Conservation (phyloP, 2,329 filamentous ascomycete genomes). For the Penicillium sclerotiorum region DNA sequence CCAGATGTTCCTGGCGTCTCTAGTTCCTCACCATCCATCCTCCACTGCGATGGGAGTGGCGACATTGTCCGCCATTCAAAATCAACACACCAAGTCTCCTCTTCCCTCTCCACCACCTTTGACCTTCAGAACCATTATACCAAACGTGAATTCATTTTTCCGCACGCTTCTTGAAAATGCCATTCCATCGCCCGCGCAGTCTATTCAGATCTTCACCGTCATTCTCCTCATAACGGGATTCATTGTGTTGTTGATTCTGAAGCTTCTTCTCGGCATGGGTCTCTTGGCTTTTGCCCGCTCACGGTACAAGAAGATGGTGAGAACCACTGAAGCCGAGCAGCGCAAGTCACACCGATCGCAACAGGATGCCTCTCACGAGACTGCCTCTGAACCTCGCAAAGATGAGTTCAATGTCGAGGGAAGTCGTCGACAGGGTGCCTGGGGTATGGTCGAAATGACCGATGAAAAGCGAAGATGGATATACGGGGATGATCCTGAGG, state of each 20-base stretch:
- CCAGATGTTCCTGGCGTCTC: constrained; percentile 92
- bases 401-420: constrained; percentile 66
- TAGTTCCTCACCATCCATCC: constrained; percentile 72
- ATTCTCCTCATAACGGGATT: constrained; percentile 84
- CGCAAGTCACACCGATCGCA: constrained; percentile 8
- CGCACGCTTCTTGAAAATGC: constrained; percentile 44
- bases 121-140: constrained; percentile 55
- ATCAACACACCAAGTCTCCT: constrained; percentile 60
- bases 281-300: constrained; percentile 77
- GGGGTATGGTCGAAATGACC: constrained; percentile 82
- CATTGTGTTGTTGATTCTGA: constrained; percentile 79
- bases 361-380: not conserved
- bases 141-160: constrained; percentile 42
- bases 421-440: constrained; percentile 76
- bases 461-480: constrained; percentile 86
- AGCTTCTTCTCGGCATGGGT: constrained; percentile 85
- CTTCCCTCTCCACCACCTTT: constrained; percentile 68
- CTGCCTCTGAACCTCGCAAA: constrained; percentile 21
- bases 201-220: constrained; percentile 61
- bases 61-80: constrained; percentile 48
- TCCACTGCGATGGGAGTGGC: constrained; percentile 38
- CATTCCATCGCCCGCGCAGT: constrained; percentile 45
- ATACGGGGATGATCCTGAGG: constrained; percentile 80
- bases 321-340: constrained; percentile 58
- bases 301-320: constrained; percentile 76